Conservation (phyloP, 768 basidiomycete genomes). For the Leccinellum rugosiceps region DNA sequence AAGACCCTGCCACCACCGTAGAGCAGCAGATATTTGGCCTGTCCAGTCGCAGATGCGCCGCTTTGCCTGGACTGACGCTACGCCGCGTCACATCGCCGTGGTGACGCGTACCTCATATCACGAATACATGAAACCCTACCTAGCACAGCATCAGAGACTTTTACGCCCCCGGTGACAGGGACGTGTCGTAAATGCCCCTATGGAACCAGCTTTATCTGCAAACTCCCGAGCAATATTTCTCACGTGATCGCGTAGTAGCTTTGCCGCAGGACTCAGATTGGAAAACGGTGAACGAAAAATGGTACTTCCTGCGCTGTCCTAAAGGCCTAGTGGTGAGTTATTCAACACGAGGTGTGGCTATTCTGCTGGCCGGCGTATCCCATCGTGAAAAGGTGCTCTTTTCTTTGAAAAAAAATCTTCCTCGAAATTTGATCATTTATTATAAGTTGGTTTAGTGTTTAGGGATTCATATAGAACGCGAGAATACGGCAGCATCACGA, state of each 20-base stretch:
- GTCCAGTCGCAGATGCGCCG: not conserved
- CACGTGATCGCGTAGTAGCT: not conserved
- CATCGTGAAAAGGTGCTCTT: conserved; percentile 4
- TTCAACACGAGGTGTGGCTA: not conserved
- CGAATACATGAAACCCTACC: conserved; percentile 6
- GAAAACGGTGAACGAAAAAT: not conserved
- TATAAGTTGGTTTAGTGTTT: conserved; percentile 3
- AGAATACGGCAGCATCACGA: conserved; percentile 11
- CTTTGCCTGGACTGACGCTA: not conserved
- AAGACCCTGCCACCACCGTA: not conserved
- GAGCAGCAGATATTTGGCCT: not conserved
- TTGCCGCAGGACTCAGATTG: not conserved
- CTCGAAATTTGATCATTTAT: conserved; percentile 12
- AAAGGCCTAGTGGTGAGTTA: not conserved
- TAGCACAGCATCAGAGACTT: conserved; percentile 26
- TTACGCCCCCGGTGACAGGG: conserved; percentile 15
- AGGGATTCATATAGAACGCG: conserved; percentile 6
- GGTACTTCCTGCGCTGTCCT: not conserved
- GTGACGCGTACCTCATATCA: conserved; percentile 5
- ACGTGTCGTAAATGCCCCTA: conserved; percentile 19
- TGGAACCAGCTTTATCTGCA: not conserved
- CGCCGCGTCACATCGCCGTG: not conserved
- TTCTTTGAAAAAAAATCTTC: not conserved
- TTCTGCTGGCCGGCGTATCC: conserved; percentile 7
- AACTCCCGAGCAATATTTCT: not conserved